Percentiles rank a stretch among this genome's conserved stretches.
Conservation (phyloP, 441 rosid species). For the Capsella rubella region DNA sequence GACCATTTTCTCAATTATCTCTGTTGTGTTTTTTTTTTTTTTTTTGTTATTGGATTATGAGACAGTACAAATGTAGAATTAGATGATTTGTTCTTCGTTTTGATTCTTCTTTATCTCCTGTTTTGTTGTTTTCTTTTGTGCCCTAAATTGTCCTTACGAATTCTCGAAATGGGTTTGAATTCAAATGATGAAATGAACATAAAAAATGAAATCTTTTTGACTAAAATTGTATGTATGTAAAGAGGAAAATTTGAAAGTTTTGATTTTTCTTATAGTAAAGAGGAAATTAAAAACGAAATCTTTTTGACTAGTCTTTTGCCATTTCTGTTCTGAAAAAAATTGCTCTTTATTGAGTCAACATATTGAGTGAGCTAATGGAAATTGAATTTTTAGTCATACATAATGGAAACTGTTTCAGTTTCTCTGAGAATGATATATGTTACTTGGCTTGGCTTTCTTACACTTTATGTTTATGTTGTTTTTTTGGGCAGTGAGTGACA, state of each 20-base stretch:
- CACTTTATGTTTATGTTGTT: conserved; percentile 10
- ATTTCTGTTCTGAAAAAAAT: conserved; percentile 20
- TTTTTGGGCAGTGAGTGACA: conserved; percentile 32
- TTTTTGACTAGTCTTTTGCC: conserved; percentile 14
- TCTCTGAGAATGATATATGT: conserved; percentile 1
- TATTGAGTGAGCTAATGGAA: conserved; percentile 7
- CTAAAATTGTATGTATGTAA: no score
- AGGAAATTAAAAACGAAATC: no score
- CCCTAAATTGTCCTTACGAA: neutral
- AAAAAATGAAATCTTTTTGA: no score
- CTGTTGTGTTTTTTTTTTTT: neutral
- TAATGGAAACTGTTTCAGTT: neutral
- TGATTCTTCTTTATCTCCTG: neutral
- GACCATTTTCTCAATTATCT: neutral
- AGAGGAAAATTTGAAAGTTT: no score
- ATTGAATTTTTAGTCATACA: conserved; percentile 8
- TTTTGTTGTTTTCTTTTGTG: conserved; percentile 3
- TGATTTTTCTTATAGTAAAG: no score
- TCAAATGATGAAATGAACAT: neutral
- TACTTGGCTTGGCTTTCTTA: conserved; percentile 11
- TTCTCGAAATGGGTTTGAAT: conserved; percentile 25
- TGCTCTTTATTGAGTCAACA: conserved; percentile 1
- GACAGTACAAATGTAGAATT: conserved; percentile 15
- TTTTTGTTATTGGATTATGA: neutral
- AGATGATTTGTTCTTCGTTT: neutral